phyloP scores from a whole-genome alignment of 129 eudicot species.

The Cynara cardunculus region DNA sequence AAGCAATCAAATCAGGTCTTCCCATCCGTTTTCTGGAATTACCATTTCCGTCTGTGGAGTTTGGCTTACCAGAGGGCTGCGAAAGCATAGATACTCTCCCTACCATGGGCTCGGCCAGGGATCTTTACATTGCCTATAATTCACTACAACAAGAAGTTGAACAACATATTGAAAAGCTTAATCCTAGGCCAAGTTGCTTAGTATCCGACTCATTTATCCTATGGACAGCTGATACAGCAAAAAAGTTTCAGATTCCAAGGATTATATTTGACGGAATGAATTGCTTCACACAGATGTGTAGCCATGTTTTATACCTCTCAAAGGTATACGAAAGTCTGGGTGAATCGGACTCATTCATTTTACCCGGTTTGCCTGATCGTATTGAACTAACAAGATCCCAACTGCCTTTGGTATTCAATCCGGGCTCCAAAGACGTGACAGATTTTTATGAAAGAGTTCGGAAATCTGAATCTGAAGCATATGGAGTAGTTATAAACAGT shows the following conservation, averaged over 20 bases:
- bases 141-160: conserved; percentile 39
- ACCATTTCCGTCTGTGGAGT: conserved; percentile 34
- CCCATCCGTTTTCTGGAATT: conserved; percentile 32
- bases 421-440: neutral
- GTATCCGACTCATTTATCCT: conserved; percentile 37
- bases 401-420: conserved; percentile 30
- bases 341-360: conserved; percentile 32
- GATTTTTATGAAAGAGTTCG: conserved; percentile 15
- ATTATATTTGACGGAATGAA: conserved; percentile 49
- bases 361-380: conserved; percentile 53
- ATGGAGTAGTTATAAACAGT: conserved; percentile 40
- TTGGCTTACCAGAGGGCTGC: conserved; percentile 60
- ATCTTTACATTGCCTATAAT: conserved; percentile 16
- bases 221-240: conserved; percentile 46
- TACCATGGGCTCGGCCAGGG: neutral
- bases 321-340: conserved; percentile 16
- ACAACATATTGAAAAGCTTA: conserved; percentile 32
- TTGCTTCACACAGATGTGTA: conserved; percentile 54
- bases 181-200: conserved; percentile 38
- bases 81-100: conserved; percentile 53
- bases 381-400: conserved; percentile 49
- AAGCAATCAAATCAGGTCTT: conserved; percentile 36
- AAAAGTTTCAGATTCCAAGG: conserved; percentile 50
- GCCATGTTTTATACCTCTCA: conserved; percentile 23
- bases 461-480: conserved; percentile 29